Base-by-base conservation (phyloP, 208 protist genomes). In the Trichomonas vaginalis region DNA sequence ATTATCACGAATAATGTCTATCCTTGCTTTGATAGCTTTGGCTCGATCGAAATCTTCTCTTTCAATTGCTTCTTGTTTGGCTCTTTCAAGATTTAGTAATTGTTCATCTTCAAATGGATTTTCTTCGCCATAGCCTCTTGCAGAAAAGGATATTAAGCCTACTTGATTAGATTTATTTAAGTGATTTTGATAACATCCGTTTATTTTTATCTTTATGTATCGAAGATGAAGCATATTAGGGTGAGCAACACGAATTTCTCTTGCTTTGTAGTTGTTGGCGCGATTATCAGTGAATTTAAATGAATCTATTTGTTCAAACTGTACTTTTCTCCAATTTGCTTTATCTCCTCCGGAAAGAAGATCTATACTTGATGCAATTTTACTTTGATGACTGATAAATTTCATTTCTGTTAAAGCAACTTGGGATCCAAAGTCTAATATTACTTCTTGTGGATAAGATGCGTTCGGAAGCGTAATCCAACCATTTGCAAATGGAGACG, bases 261-360 rank as follows among this genome's bases (percentile, higher is more conserved):
- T 42, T n/a, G 86, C 86, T 92, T 92, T 92, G n/a, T 56, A 92
- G n/a, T 92, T 92, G 8, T 40, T 92, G n/a, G 42, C 40, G 15
- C 32, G 23, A 51, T 92, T 92, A 92, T 92, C 86, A 21, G 86
- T 48, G 46, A 92, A 92, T 92, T 92, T 42, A 45, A 92, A 92
- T 15, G 86, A 51, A 92, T 92, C 86, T 14, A 92, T 4, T 51
- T 56, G 12, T 51, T 48, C 17, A 32, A 51, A 92, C 51, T 92
- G 42, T 32, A 45, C 86, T 51, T 92, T 92, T 92, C 35, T 0
- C 42, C 27, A 92, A 92, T 92, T 92, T 39, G 86, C 35, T 51
- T 42, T 45, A 47, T 92, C 86, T 56, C 45, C 45, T 0, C 45
- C 86, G 14, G 17, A 27, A 37, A 51, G 32, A 39, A 92, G 14